Evolutionary conservation across 1,139 yeast genomes (phyloP), one percentile per base, ranked within the genome.

Genomic region (Kurtzmaniella quercitrusa): DNA sequence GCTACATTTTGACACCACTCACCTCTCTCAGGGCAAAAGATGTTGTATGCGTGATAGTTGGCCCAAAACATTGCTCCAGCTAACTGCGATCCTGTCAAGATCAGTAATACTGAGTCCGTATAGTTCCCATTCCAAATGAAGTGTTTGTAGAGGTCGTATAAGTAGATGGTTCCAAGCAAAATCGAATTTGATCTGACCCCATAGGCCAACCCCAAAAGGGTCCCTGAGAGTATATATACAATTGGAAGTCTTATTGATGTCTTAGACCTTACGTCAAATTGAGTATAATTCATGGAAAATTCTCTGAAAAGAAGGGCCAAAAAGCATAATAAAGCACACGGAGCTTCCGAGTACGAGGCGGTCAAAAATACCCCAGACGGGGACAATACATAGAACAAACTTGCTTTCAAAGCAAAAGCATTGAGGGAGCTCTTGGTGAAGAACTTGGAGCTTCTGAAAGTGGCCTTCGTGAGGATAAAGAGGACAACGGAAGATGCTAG

Each of bases 331-430:
- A 83, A 64, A 31, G 88, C 84, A 43, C 90, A 82, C 16, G 79
- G 56, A 34, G 90, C 79, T 62, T 93, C 98, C 0, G 94, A 75
- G 62, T 91, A 93, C 2, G 89, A 81, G 0, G 82, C 77, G 0
- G 85, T 73, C 42, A 89, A 68, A 54, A 90, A 93, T 3, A 89
- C 75, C 0, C 96, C 96, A 1, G 90, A 93, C 2, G 96, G 93
- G 15, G 87, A 79, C 14, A 85, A 48, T 1, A 82, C 62, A 53
- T 76, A 83, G 16, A 84, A 56, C 3, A 78, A 48, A 3, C 85
- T 66, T 5, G 76, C 44, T 49, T 60, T 54, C 48, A 58, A 54
- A 18, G 78, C 75, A 45, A 66, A 46, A 19, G 46, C 46, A 11
- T 45, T 37, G 31, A 51, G 42, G 51, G 46, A 53, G 5, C 19